Evolutionary conservation across 108 stramenopile genomes (phyloP).

Genomic region (Cyclostephanos invisitatus): DNA sequence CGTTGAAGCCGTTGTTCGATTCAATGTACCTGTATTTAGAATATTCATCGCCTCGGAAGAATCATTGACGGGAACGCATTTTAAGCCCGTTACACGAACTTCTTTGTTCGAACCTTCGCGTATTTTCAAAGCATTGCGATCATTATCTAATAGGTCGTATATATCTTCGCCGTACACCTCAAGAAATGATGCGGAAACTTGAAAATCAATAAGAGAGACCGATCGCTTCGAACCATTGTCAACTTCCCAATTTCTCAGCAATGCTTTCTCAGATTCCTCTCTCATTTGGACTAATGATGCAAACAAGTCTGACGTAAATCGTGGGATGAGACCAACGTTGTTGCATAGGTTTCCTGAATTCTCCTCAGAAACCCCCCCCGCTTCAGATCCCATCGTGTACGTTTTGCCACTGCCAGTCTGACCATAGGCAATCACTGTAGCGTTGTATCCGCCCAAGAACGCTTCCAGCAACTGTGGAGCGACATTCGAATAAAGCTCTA

Average conservation of each 20-base stretch:
- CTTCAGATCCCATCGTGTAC: conserved; percentile 90
- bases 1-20: conserved; percentile 91
- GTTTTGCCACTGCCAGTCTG: conserved; percentile 68
- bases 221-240: neutral
- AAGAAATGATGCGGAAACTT: conserved; percentile 83
- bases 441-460: conserved; percentile 92
- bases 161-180: conserved; percentile 97
- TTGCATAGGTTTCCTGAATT: conserved; percentile 37
- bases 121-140: conserved; percentile 70
- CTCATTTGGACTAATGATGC: conserved; percentile 43
- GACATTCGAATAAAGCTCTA: conserved; percentile 72
- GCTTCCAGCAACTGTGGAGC: conserved; percentile 70
- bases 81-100: conserved; percentile 54
- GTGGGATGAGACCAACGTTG: conserved; percentile 81
- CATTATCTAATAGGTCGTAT: conserved; percentile 79
- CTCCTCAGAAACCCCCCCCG: conserved; percentile 42
- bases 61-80: conserved; percentile 28
- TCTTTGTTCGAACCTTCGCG: conserved; percentile 51
- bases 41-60: conserved; percentile 63
- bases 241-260: conserved; percentile 29
- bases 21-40: conserved; percentile 85
- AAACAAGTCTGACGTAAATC: conserved; percentile 89
- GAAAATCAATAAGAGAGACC: conserved; percentile 55
- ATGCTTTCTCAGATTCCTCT: conserved; percentile 38
- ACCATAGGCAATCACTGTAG: conserved; percentile 75